phyloP scores from a whole-genome alignment of 768 basidiomycete species.

The Erythrobasidium yunnanense region DNA sequence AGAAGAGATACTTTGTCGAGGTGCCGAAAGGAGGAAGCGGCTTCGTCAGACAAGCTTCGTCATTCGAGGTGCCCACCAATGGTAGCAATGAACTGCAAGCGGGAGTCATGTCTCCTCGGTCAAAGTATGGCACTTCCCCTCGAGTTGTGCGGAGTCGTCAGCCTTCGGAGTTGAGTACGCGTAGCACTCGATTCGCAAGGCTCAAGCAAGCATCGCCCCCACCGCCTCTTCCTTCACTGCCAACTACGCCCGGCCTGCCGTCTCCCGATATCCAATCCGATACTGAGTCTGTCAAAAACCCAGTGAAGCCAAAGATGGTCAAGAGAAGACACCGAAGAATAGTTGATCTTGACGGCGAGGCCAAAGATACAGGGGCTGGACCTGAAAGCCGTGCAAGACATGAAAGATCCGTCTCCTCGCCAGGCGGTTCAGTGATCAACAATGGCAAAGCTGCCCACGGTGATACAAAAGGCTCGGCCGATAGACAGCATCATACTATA shows the following conservation, averaged over 20 bases:
- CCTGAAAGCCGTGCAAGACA: not conserved
- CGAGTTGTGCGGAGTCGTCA: no score
- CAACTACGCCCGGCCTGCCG: no score
- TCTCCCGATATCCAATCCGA: no score
- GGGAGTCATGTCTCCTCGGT: no score
- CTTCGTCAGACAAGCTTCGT: no score
- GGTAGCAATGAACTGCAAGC: no score
- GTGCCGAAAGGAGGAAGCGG: no score
- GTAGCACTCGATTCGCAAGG: not conserved
- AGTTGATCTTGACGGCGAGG: slow-evolving; percentile 2
- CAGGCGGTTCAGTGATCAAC: no score
- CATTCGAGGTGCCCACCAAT: no score
- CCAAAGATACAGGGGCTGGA: no score
- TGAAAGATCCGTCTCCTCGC: not conserved
- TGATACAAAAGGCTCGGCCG: not conserved
- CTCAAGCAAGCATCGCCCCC: not conserved
- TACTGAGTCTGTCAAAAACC: not conserved
- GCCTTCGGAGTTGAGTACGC: no score
- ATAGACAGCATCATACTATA: not conserved
- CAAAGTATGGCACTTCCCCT: no score
- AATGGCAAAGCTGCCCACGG: not conserved
- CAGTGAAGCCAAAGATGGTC: not conserved
- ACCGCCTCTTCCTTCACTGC: not conserved
- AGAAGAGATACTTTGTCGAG: not conserved
- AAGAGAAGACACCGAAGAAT: not conserved